These are phyloP conservation scores for Fraxinus americana DNA, from an alignment of 257 asterid species.

Conservation along the genomic window DNA sequence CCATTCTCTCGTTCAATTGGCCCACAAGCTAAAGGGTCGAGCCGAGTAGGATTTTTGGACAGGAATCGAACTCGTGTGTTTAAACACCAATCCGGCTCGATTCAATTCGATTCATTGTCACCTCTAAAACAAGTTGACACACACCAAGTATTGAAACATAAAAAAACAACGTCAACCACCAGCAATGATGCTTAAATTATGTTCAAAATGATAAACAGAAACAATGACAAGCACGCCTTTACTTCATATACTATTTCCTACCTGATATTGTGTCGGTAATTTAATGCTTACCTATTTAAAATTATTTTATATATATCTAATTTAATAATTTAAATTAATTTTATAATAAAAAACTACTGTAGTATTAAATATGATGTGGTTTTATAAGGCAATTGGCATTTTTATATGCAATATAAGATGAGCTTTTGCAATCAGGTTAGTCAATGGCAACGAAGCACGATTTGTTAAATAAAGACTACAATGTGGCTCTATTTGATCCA, in stretches of 20 bases:
- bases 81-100: too few relatives aligned
- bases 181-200: too few relatives aligned
- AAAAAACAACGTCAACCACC: too few relatives aligned
- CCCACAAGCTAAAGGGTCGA: too few relatives aligned
- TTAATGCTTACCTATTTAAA: background rate
- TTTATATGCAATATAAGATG: background rate
- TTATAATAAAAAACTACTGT: background rate
- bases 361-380: background rate
- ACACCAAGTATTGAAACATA: too few relatives aligned
- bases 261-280: background rate
- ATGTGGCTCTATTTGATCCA: too few relatives aligned
- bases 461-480: background rate
- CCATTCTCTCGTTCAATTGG: too few relatives aligned
- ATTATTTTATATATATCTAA: background rate
- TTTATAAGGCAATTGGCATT: background rate
- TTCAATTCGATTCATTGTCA: too few relatives aligned
- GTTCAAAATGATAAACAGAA: slow-evolving; percentile 29
- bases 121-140: too few relatives aligned
- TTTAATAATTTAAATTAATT: background rate
- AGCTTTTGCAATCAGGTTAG: background rate
- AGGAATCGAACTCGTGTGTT: too few relatives aligned
- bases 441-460: background rate
- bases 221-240: slow-evolving; percentile 8
- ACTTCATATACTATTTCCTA: background rate
- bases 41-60: too few relatives aligned